phyloP scores from a whole-genome alignment of 176 grass and related monocot species.

The Paspalum notatum region DNA sequence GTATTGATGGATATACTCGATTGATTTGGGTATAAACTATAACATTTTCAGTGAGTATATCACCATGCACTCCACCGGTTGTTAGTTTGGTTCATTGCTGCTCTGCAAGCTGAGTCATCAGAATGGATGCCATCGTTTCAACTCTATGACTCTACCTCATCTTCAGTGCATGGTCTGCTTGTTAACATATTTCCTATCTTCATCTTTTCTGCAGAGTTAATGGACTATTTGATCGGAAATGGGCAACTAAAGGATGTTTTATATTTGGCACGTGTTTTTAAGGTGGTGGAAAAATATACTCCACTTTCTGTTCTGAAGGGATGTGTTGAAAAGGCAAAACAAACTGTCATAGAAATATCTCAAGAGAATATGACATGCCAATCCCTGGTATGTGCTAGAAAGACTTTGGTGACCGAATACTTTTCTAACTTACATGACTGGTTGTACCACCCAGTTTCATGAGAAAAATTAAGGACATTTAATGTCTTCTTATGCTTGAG shows the following conservation, averaged over 20 bases:
- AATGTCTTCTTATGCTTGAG: neutral
- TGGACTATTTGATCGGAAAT: conserved; percentile 54
- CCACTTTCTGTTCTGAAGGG: conserved; percentile 42
- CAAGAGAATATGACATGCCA: conserved; percentile 19
- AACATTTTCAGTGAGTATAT: neutral
- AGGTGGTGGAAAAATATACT: conserved; percentile 49
- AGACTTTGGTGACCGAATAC: neutral
- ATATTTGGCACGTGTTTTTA: conserved; percentile 35
- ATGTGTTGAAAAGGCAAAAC: conserved; percentile 48
- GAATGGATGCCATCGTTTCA: neutral
- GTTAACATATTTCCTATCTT: conserved; percentile 16
- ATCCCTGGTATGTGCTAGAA: conserved; percentile 34
- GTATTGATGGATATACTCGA: neutral
- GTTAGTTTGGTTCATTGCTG: neutral
- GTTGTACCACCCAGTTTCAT: neutral
- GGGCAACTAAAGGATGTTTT: conserved; percentile 36
- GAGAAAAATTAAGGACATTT: neutral
- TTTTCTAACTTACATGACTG: conserved; percentile 2
- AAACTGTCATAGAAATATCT: conserved; percentile 40
- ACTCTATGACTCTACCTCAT: neutral
- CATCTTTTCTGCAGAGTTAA: conserved; percentile 43
- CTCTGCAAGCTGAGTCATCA: neutral
- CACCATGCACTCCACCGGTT: too few relatives aligned
- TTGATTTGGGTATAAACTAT: neutral
- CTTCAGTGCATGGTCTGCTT: neutral